Conservation (phyloP, 176 grass and related monocot genomes). For the Eragrostis curvula region DNA sequence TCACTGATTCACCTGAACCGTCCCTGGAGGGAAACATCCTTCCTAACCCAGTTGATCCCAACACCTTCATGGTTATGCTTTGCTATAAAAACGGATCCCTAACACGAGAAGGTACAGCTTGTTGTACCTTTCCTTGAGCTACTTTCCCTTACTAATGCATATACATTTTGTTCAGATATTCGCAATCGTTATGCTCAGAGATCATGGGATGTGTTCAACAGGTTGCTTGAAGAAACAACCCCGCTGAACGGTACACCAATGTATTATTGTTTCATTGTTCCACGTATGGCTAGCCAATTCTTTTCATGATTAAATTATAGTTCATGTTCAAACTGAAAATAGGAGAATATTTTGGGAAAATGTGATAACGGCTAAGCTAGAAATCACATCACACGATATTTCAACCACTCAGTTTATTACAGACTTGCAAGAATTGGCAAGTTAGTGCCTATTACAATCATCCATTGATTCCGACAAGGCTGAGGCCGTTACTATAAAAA, state of each 20-base stretch:
- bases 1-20: constrained; percentile 51
- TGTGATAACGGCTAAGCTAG: neutral
- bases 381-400: neutral
- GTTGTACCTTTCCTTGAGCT: neutral
- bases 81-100: constrained; percentile 91
- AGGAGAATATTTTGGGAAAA: neutral
- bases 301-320: neutral
- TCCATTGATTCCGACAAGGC: constrained; percentile 15
- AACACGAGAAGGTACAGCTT: constrained; percentile 62
- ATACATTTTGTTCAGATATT: constrained; percentile 50
- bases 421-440: neutral
- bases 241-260: constrained; percentile 68
- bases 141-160: neutral
- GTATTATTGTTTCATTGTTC: neutral
- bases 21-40: constrained; percentile 65
- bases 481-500: constrained; percentile 17
- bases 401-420: constrained; percentile 1
- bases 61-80: constrained; percentile 72
- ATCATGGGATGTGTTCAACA: constrained; percentile 90
- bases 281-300: neutral
- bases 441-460: neutral
- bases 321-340: neutral
- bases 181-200: constrained; percentile 62
- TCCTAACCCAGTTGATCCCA: constrained; percentile 69
- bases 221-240: constrained; percentile 54